These are phyloP conservation scores for Kuraishia molischiana DNA, from an alignment of 805 yeast species.

Conservation along the genomic window DNA sequence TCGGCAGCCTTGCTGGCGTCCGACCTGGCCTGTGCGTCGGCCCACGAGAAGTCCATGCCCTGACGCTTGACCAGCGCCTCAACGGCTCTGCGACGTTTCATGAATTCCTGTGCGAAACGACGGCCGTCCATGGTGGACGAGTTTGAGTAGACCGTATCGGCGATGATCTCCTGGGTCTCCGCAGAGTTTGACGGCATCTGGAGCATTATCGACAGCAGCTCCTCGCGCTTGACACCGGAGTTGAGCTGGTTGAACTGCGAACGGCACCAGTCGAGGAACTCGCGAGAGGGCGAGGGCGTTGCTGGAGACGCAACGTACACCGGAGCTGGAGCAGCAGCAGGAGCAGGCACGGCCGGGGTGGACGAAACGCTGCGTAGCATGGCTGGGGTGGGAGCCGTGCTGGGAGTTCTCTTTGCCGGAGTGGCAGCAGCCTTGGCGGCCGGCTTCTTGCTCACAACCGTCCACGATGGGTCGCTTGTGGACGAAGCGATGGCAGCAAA, in stretches of 20 bases:
- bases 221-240: conserved; percentile 67
- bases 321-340: conserved; percentile 16
- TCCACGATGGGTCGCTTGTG: conserved; percentile 19
- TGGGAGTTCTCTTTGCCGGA: neutral
- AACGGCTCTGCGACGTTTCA: conserved; percentile 64
- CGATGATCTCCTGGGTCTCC: conserved; percentile 77
- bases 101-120: conserved; percentile 84
- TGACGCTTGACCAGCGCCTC: conserved; percentile 42
- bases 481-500: conserved; percentile 15
- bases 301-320: conserved; percentile 9
- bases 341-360: conserved; percentile 26
- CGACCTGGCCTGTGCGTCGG: conserved; percentile 37
- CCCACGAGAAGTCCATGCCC: conserved; percentile 52
- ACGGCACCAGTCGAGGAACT: conserved; percentile 67
- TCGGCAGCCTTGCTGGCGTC: conserved; percentile 1
- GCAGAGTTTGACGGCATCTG: conserved; percentile 59
- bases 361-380: conserved; percentile 15
- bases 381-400: conserved; percentile 9
- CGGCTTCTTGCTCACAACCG: conserved; percentile 29
- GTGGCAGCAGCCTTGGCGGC: conserved; percentile 15
- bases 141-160: conserved; percentile 85
- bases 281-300: conserved; percentile 38
- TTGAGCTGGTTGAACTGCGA: conserved; percentile 56
- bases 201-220: conserved; percentile 68
- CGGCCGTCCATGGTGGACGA: conserved; percentile 91